Percentiles rank a stretch among this genome's conserved stretches.
phyloP scores from a whole-genome alignment of 2,329 filamentous ascomycete species.

The Rugonectria rugulosa region DNA sequence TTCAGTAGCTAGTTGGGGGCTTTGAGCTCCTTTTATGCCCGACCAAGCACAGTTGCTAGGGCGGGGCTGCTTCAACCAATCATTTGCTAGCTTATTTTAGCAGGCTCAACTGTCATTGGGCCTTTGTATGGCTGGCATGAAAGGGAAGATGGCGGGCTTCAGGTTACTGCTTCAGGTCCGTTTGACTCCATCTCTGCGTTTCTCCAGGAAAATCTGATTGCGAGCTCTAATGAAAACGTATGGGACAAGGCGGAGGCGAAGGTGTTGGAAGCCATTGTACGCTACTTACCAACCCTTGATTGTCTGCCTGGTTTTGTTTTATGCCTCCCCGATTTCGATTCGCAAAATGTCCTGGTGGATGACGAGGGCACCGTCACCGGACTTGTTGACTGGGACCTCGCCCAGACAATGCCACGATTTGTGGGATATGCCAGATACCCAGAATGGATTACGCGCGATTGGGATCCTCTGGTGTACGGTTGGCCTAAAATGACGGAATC shows the following conservation, averaged over 20 bases:
- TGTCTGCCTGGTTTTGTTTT: slow-evolving; percentile 23
- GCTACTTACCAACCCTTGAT: slow-evolving; percentile 1
- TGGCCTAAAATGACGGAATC: slow-evolving; percentile 17
- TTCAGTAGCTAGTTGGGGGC: too few species aligned
- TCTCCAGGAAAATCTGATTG: slow-evolving; percentile 1
- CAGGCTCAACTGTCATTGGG: slow-evolving; percentile 7
- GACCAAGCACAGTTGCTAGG: too few species aligned
- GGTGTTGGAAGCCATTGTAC: slow-evolving; percentile 11
- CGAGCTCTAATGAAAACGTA: neutral
- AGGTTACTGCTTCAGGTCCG: slow-evolving; percentile 12
- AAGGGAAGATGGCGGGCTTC: slow-evolving; percentile 4
- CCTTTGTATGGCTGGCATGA: slow-evolving; percentile 7
- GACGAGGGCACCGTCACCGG: slow-evolving; percentile 18
- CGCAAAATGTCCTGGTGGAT: slow-evolving; percentile 26
- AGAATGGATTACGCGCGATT: slow-evolving; percentile 24
- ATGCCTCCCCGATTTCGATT: slow-evolving; percentile 27
- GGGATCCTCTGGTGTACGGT: slow-evolving; percentile 27
- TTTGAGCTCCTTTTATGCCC: too few species aligned
- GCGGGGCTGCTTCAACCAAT: too few species aligned
- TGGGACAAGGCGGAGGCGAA: slow-evolving; percentile 8
- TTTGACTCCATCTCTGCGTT: slow-evolving; percentile 15
- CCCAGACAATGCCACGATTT: slow-evolving; percentile 15
- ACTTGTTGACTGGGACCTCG: slow-evolving; percentile 25
- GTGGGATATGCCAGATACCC: slow-evolving; percentile 19
- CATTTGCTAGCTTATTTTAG: too few species aligned